Base-by-base conservation (phyloP, 2,329 filamentous ascomycete genomes). In the Metarhizium anisopliae region DNA sequence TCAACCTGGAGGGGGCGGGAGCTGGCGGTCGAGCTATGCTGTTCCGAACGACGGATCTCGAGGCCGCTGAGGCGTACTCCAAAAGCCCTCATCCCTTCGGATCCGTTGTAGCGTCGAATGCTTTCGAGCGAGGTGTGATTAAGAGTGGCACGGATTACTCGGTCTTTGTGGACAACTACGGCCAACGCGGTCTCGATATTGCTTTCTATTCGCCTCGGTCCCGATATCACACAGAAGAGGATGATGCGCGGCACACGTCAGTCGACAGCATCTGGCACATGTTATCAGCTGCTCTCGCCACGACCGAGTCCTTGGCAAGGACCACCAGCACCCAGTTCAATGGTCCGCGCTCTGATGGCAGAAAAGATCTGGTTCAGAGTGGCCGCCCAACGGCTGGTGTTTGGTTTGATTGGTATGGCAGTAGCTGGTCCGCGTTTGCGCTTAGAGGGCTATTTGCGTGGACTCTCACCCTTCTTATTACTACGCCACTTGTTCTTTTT, bases 1-100 rank as follows among this genome's bases (percentile, higher is more conserved):
- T 97, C 61, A 99, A 99, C 63, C 82, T 99, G 16, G 94, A 99
- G 71, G 94, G 94, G 13, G 93, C 93, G 45, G 94, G 93, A 52
- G 93, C 93, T 13, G 94, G 94, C 11, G 92, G 93, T 1, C 82
- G 90, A 57, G 92, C 93, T 3, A 87, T 87, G 11, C 76, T 97
- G 2, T 97, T 99, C 73, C 83, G 94, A 57, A 87, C 86, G 53
- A 93, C 92, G 0, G 94, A 97, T 69, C 82, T 86, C 3, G 87
- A 96, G 70, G 86, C 95, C 29, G 93, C 91, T 0, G 81, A 80
- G 58, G 87, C 88, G 36, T 97, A 96, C 69, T 78, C 80, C 55
- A 80, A 80, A 32, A 81, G 82, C 30, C 79, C 81, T 25, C 78
- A 92, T 69, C 93, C 94, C 0, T 95, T 95, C 64, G 92, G 91